Percentiles rank a stretch among this genome's conserved stretches.
Evolutionary conservation across 2,329 filamentous ascomycete genomes (phyloP).

Genomic region (Macrophomina tecta): DNA sequence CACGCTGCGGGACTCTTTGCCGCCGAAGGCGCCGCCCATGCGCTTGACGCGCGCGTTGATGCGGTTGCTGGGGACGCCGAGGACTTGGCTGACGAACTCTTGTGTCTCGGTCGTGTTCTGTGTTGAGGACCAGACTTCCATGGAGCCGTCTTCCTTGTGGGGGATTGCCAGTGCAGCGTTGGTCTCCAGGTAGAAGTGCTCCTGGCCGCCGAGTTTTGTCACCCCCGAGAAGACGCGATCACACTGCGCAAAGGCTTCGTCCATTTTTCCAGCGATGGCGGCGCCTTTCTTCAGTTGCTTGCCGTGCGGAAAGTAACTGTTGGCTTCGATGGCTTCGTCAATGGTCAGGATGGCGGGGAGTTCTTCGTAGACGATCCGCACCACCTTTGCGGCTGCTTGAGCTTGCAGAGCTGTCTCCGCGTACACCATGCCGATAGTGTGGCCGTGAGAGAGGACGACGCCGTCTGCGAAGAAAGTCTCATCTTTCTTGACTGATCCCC

Average conservation of each 20-base stretch:
- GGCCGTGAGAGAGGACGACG: slow-evolving; percentile 83
- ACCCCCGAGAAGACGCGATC: slow-evolving; percentile 86
- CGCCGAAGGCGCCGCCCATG: slow-evolving; percentile 90
- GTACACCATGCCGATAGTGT: slow-evolving; percentile 87
- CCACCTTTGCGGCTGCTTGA: slow-evolving; percentile 78
- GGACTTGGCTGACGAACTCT: slow-evolving; percentile 78
- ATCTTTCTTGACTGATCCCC: slow-evolving; percentile 81
- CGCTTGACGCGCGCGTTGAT: slow-evolving; percentile 89
- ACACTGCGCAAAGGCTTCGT: slow-evolving; percentile 74
- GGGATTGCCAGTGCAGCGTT: slow-evolving; percentile 84
- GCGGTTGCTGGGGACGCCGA: slow-evolving; percentile 83
- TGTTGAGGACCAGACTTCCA: slow-evolving; percentile 73
- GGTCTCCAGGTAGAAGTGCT: slow-evolving; percentile 96
- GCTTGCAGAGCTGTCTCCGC: slow-evolving; percentile 79
- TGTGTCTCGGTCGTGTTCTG: slow-evolving; percentile 50
- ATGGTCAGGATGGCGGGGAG: slow-evolving; percentile 87
- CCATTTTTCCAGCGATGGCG: slow-evolving; percentile 56
- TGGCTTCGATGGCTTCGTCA: slow-evolving; percentile 87
- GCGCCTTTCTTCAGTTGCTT: slow-evolving; percentile 80
- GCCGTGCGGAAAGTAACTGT: slow-evolving; percentile 83
- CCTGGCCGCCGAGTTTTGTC: slow-evolving; percentile 88
- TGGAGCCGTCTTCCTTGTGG: slow-evolving; percentile 87
- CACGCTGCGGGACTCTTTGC: slow-evolving; percentile 87
- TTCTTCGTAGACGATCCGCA: slow-evolving; percentile 88
- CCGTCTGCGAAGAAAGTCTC: slow-evolving; percentile 91